Percentiles rank a stretch among this genome's conserved stretches.
These are phyloP conservation scores for Penicillium dipodomyicola DNA, from an alignment of 495 filamentous ascomycete genomes.

Conservation along the genomic window DNA sequence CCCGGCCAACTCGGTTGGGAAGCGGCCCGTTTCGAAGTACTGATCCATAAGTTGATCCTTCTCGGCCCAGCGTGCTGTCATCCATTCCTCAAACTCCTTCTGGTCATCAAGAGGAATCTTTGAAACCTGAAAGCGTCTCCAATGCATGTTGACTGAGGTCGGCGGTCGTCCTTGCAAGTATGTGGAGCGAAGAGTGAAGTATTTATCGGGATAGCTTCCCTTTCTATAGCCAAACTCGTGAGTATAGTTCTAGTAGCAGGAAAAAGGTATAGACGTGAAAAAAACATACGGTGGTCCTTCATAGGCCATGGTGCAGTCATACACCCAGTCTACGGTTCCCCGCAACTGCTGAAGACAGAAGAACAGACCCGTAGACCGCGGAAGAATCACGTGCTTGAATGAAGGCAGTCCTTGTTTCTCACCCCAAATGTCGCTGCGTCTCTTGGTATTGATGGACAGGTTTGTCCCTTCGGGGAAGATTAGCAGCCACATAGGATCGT, in stretches of 20 bases:
- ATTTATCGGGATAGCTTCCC: conserved; percentile 61
- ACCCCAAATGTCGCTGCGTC: conserved; percentile 53
- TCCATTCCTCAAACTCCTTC: conserved; percentile 57
- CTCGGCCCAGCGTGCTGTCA: conserved; percentile 58
- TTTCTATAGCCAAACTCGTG: conserved; percentile 36
- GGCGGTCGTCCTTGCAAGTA: conserved; percentile 65
- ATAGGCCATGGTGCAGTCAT: conserved; percentile 68
- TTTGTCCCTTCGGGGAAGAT: conserved; percentile 73
- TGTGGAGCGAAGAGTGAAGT: conserved; percentile 62
- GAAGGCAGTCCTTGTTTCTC: conserved; percentile 53
- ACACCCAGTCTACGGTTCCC: conserved; percentile 62
- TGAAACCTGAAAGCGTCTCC: conserved; percentile 58
- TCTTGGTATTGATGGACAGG: conserved; percentile 56
- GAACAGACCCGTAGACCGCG: conserved; percentile 61
- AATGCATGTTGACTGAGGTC: conserved; percentile 69
- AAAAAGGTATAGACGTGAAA: not conserved
- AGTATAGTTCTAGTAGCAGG: conserved; percentile 2
- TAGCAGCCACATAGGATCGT: conserved; percentile 69
- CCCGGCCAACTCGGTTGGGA: conserved; percentile 57
- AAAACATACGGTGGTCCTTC: conserved; percentile 63
- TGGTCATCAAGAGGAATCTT: conserved; percentile 59
- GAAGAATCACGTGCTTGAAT: conserved; percentile 56
- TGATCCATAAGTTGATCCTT: conserved; percentile 61
- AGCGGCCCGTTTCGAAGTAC: conserved; percentile 56
- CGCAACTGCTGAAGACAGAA: conserved; percentile 62